phyloP scores from a whole-genome alignment of 2,329 filamentous ascomycete genomes.

The Chrysosphaeria jannelii region DNA sequence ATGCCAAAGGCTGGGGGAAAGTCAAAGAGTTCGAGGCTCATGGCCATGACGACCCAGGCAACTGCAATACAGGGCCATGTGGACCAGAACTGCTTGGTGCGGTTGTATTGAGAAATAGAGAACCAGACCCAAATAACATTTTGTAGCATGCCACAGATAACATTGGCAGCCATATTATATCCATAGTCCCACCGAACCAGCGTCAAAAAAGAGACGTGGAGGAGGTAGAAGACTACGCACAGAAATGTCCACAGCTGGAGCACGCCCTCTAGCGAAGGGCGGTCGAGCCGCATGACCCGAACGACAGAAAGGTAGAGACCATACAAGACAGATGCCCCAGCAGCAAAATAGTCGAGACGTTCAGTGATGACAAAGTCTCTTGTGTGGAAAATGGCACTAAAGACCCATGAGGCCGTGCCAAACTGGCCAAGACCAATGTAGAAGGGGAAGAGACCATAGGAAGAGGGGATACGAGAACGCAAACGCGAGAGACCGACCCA shows the following conservation, averaged over 20 bases:
- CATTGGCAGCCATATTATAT: conserved; percentile 94
- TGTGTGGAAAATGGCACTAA: conserved; percentile 77
- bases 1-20: conserved; percentile 61
- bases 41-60: conserved; percentile 69
- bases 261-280: conserved; percentile 9
- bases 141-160: conserved; percentile 47
- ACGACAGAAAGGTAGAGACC: conserved; percentile 66
- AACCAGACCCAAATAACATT: conserved; percentile 73
- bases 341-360: conserved; percentile 87
- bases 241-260: conserved; percentile 46
- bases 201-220: conserved; percentile 60
- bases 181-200: conserved; percentile 79
- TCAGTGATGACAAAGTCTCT: conserved; percentile 66
- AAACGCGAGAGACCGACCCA: conserved; percentile 43
- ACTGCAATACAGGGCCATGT: conserved; percentile 77
- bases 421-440: conserved; percentile 57
- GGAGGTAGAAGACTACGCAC: conserved; percentile 39
- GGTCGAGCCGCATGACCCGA: conserved; percentile 55
- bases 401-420: conserved; percentile 58
- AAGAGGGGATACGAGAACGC: conserved; percentile 33
- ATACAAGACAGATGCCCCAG: conserved; percentile 70
- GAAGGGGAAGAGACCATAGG: conserved; percentile 50
- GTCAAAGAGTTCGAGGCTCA: conserved; percentile 87
- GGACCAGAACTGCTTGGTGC: conserved; percentile 46
- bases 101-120: conserved; percentile 41